These are phyloP conservation scores for Oryza australiensis DNA, from an alignment of 176 grass and related monocot genomes.

Conservation along the genomic window DNA sequence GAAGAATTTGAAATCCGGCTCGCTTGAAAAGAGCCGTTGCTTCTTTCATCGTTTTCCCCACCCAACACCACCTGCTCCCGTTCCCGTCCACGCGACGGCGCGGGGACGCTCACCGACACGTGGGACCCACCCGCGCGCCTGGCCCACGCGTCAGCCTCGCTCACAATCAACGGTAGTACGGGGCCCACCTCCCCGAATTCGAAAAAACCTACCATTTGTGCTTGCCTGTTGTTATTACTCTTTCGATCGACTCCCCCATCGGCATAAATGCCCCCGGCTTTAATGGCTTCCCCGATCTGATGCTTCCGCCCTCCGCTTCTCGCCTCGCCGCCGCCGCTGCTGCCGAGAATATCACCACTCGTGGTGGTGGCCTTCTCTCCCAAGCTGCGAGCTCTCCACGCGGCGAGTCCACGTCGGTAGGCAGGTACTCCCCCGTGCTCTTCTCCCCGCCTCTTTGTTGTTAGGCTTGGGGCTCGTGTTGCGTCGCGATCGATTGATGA, in stretches of 20 bases:
- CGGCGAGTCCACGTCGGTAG: conserved; percentile 14
- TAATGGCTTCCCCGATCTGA: conserved; percentile 36
- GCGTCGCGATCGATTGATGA: not conserved
- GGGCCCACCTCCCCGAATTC: conserved; percentile 4
- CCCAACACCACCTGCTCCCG: not conserved
- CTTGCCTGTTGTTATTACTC: conserved; percentile 35
- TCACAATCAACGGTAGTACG: not conserved
- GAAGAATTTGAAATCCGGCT: conserved; percentile 32
- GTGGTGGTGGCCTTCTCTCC: not conserved
- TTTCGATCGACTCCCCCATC: not conserved
- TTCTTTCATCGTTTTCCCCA: conserved; percentile 32
- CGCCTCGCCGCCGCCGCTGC: not conserved
- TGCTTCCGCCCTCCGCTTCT: conserved; percentile 29
- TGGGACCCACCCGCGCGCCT: not conserved
- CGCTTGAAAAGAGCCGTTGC: conserved; percentile 48
- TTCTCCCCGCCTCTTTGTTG: not conserved
- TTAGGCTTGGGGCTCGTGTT: not conserved
- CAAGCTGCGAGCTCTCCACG: not conserved
- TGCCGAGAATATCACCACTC: not conserved
- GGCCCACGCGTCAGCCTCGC: not conserved
- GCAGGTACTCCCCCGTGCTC: not conserved
- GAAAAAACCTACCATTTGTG: conserved; percentile 21
- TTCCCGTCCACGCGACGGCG: not conserved
- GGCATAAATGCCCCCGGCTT: conserved; percentile 37
- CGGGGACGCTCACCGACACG: not conserved